Percentiles rank a stretch among this genome's conserved stretches.
Conservation (phyloP, 306 rosid genomes). For the Bauhinia variegata region DNA sequence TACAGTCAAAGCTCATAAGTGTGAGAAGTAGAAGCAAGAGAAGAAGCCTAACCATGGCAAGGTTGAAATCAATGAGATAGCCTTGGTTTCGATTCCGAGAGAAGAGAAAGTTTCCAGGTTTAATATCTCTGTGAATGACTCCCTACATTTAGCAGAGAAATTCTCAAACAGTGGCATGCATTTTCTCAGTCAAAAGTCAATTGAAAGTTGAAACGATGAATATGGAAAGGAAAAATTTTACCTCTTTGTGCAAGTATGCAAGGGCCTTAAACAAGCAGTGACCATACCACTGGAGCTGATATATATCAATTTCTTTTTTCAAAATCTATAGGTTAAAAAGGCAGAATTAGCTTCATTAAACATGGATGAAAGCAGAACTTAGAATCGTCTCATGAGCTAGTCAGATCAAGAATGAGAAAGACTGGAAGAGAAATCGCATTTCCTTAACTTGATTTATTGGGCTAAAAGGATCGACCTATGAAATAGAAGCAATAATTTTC, state of each 20-base stretch:
- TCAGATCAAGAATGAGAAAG: constrained; percentile 3
- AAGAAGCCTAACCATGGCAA: constrained; percentile 68
- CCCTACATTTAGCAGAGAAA: constrained; percentile 53
- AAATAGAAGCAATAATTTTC: not conserved
- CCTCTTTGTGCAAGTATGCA: constrained; percentile 84
- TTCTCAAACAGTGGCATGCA: constrained; percentile 13
- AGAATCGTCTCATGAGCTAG: constrained; percentile 7
- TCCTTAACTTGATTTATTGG: not conserved
- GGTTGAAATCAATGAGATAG: constrained; percentile 89
- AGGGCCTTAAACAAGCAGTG: constrained; percentile 86
- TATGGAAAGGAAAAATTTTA: constrained; percentile 32
- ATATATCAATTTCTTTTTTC: constrained; percentile 70
- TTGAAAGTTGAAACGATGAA: constrained; percentile 22
- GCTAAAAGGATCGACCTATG: not conserved
- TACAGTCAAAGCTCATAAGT: constrained; percentile 20
- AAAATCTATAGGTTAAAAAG: constrained; percentile 56
- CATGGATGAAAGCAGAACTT: not conserved
- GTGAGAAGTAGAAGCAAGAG: constrained; percentile 26
- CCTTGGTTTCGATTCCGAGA: constrained; percentile 73
- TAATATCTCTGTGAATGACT: constrained; percentile 80
- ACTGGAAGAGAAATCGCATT: constrained; percentile 13
- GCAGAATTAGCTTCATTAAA: constrained; percentile 8
- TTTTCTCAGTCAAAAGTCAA: not conserved
- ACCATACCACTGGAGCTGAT: constrained; percentile 79
- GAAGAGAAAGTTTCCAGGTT: constrained; percentile 95